Percentiles rank a stretch among this genome's conserved stretches.
Conservation (phyloP, 352 stramenopile species). For the Pythium insidiosum region DNA sequence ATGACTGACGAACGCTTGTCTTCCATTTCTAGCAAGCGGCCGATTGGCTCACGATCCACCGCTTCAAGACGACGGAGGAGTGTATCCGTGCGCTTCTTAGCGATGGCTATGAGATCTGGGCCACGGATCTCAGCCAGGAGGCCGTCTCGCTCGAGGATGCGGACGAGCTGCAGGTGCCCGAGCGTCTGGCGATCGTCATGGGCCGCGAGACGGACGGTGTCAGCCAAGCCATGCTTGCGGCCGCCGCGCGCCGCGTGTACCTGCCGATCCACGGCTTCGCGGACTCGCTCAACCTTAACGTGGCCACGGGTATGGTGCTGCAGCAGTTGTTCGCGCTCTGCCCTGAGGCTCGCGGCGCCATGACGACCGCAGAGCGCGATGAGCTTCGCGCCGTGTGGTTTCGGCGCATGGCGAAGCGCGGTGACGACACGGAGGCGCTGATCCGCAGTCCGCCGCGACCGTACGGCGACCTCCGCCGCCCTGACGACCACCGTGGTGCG, state of each 20-base stretch:
- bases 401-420: constrained; percentile 19
- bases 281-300: constrained; percentile 83
- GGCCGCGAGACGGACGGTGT: constrained; percentile 81
- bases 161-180: constrained; percentile 31
- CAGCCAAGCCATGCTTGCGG: constrained; percentile 55
- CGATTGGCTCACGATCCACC: constrained; percentile 65
- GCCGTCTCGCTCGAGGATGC: constrained; percentile 21
- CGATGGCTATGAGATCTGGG: constrained; percentile 59
- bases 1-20: neutral
- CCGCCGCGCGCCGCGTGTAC: constrained; percentile 71
- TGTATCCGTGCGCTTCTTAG: constrained; percentile 50
- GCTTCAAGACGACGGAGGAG: constrained; percentile 60
- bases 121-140: constrained; percentile 65
- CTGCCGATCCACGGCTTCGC: constrained; percentile 82
- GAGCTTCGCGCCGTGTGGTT: constrained; percentile 24
- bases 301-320: constrained; percentile 78
- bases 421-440: constrained; percentile 14
- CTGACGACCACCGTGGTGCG: constrained; percentile 22
- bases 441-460: constrained; percentile 11
- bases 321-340: constrained; percentile 43
- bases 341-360: constrained; percentile 21
- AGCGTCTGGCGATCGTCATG: constrained; percentile 84
- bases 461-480: constrained; percentile 20
- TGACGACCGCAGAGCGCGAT: constrained; percentile 15
- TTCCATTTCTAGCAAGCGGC: constrained; percentile 12